Evolutionary conservation across 495 filamentous ascomycete species (phyloP).

Genomic region (Hypoxylon rickii): DNA sequence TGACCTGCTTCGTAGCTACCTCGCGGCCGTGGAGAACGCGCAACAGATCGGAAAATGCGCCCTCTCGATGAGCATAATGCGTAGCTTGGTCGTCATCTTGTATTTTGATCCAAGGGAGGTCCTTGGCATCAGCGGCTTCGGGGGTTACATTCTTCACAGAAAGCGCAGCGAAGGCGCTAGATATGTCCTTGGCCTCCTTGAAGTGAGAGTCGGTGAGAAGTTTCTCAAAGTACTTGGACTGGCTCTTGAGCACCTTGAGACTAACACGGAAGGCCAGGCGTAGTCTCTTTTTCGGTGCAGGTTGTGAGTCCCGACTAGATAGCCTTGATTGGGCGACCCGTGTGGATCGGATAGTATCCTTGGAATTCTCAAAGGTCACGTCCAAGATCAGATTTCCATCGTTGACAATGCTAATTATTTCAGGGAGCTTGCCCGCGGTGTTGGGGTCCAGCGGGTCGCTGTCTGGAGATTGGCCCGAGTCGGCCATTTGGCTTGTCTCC

Average conservation of each 20-base stretch:
- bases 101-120: slow-evolving; percentile 60
- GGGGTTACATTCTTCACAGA: slow-evolving; percentile 47
- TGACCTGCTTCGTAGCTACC: slow-evolving; percentile 39
- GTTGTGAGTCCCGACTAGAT: slow-evolving; percentile 27
- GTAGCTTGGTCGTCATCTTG: slow-evolving; percentile 64
- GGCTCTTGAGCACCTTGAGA: slow-evolving; percentile 44
- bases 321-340: slow-evolving; percentile 23
- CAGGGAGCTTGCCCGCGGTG: slow-evolving; percentile 13
- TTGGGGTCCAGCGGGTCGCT: slow-evolving; percentile 22
- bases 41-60: slow-evolving; percentile 61
- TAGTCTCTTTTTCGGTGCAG: slow-evolving; percentile 39
- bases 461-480: slow-evolving; percentile 22
- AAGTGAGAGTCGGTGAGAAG: slow-evolving; percentile 58
- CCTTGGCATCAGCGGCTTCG: slow-evolving; percentile 47
- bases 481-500: slow-evolving; percentile 42
- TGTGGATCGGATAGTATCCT: slow-evolving; percentile 42
- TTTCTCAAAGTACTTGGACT: slow-evolving; percentile 63
- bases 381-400: slow-evolving; percentile 62
- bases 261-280: slow-evolving; percentile 46
- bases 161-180: slow-evolving; percentile 47
- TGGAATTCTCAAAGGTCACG: slow-evolving; percentile 57
- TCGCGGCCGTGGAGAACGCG: slow-evolving; percentile 57
- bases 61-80: slow-evolving; percentile 51
- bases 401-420: slow-evolving; percentile 50
- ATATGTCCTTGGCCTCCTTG: slow-evolving; percentile 54